Base-by-base conservation (phyloP, 768 basidiomycete species). In the Boletus rex-veris region DNA sequence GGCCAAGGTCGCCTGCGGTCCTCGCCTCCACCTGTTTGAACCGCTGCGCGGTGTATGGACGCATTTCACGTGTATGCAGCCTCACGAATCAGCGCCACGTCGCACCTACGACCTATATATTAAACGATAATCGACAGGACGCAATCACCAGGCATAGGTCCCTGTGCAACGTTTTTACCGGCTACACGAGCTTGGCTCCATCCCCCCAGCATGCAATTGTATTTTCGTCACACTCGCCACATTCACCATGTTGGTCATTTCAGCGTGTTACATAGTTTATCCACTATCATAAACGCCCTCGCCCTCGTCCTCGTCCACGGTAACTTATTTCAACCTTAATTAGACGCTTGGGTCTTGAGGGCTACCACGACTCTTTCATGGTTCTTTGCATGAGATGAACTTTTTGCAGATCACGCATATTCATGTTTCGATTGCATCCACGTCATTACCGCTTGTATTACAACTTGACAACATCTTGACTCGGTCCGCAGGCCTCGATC, bases 231-330 rank as follows among this genome's bases (percentile, higher is more conserved):
- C 16, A 12, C 42, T 10, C 40, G 24, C 33, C 53, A 36, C 7
- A 37, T 16, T 18, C 42, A 42, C 7, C 35, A 12, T 36, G 14
- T 47, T 35, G 9, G 19, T 43, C 48, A 26, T 43, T 55, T n/a
- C 11, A 35, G 18, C 24, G 40, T 33, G 35, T 46, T 54, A 66
- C 0, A 65, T 65, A 61, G 59, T 52, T 61, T 65, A 65, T 65
- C 46, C 28, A 33, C 40, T 52, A 65, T 64, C 44, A 36, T 67
- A 59, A 61, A 8, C n/a, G 26, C 4, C 26, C 0, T 28, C 39
- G 10, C 24, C 12, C 37, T 24, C 1, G 4, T 9, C 12, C 37
- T 24, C 1, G 4, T 9, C 12, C 39, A 38, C 28, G 35, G 26
- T 67, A 64, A 65, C 19, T 64, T 67, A 65, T 57, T 24, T 42